phyloP scores from a whole-genome alignment of 257 asterid genomes.

The Ophiorrhiza pumila region DNA sequence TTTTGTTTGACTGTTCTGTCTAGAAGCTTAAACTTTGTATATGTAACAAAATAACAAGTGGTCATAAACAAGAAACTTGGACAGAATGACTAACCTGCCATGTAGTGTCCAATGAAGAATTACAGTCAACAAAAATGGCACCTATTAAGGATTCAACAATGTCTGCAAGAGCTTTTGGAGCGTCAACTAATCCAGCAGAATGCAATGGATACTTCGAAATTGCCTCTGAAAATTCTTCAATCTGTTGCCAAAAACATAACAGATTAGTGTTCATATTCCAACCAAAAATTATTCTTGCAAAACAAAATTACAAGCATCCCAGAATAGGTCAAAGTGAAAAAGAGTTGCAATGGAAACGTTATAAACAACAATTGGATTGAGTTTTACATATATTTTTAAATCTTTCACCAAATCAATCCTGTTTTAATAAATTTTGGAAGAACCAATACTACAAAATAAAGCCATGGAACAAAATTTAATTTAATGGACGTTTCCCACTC shows the following conservation, averaged over 20 bases:
- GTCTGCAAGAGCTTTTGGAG: slow-evolving; percentile 60
- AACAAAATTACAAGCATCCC: background rate
- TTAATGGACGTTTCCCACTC: too few relatives aligned
- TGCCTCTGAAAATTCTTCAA: slow-evolving; percentile 35
- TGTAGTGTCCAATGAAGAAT: slow-evolving; percentile 28
- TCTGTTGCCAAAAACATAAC: slow-evolving; percentile 21
- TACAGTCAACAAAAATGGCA: slow-evolving; percentile 43
- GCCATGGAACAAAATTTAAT: background rate
- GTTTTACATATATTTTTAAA: too few relatives aligned
- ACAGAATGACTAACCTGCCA: slow-evolving; percentile 32
- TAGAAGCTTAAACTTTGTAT: background rate
- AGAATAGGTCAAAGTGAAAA: too few relatives aligned
- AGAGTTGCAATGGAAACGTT: too few relatives aligned
- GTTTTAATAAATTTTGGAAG: too few relatives aligned
- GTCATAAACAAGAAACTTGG: background rate
- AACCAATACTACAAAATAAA: too few relatives aligned
- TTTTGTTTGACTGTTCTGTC: background rate
- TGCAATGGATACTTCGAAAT: slow-evolving; percentile 40
- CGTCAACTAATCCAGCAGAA: slow-evolving; percentile 42
- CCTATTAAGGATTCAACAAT: slow-evolving; percentile 52
- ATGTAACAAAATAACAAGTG: too few relatives aligned
- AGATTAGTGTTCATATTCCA: too few relatives aligned
- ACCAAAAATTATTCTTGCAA: background rate
- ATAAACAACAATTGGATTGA: too few relatives aligned
- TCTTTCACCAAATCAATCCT: too few relatives aligned